A percentile compares a stretch with the other conserved stretches of the same genome.
Conservation (phyloP, 2,329 filamentous ascomycete species). For the Penicillium fuscoglaucum region DNA sequence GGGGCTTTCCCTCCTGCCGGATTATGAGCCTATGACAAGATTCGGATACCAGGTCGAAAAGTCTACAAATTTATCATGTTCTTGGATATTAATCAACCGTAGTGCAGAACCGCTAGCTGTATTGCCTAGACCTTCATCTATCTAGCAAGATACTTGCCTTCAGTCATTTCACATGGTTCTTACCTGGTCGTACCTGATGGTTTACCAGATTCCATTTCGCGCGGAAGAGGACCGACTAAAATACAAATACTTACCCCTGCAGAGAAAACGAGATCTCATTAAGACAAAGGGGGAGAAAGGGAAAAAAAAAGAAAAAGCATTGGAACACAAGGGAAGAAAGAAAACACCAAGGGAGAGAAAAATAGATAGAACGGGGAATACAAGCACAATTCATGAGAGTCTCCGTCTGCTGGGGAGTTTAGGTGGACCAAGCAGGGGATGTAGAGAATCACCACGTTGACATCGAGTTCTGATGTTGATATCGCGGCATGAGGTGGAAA, state of each 20-base stretch:
- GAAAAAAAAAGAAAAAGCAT: slow-evolving; percentile 35
- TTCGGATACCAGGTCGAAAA: slow-evolving; percentile 33
- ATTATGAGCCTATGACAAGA: slow-evolving; percentile 38
- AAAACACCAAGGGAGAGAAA: slow-evolving; percentile 20
- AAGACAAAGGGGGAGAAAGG: slow-evolving; percentile 26
- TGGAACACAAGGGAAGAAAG: slow-evolving; percentile 26
- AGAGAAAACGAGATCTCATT: slow-evolving; percentile 23
- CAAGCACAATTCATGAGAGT: slow-evolving; percentile 19
- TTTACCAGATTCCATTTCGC: slow-evolving; percentile 18
- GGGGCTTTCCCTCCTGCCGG: slow-evolving; percentile 22
- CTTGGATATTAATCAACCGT: slow-evolving; percentile 1
- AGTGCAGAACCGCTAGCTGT: slow-evolving; percentile 5
- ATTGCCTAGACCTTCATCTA: slow-evolving; percentile 10
- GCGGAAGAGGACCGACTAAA: slow-evolving; percentile 32
- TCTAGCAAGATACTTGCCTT: slow-evolving; percentile 23
- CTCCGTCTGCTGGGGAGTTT: slow-evolving; percentile 2
- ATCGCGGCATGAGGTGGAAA: not conserved
- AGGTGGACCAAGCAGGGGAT: slow-evolving; percentile 1
- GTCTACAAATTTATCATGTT: slow-evolving; percentile 10
- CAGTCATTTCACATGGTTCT: slow-evolving; percentile 34
- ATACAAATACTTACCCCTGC: slow-evolving; percentile 46
- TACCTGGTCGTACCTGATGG: slow-evolving; percentile 48
- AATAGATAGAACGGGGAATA: slow-evolving; percentile 29
- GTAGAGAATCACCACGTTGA: not conserved
- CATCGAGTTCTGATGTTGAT: not conserved